Evolutionary conservation across 805 yeast genomes (phyloP), one percentile per base, ranked within the genome.

Genomic region (Candida andamanensis): DNA sequence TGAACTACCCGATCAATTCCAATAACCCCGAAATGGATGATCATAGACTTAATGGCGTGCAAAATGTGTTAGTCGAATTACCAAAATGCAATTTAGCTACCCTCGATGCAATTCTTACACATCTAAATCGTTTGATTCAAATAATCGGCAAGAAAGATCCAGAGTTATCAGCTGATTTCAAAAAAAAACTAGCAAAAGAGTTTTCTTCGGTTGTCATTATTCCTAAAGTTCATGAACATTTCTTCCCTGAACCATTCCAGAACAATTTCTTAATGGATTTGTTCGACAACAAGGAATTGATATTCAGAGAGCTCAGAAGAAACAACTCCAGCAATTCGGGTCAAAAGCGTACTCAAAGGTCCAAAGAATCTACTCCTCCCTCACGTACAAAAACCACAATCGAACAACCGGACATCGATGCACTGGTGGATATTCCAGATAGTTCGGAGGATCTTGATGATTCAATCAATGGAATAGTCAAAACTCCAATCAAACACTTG

Each of bases 81-180:
- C 78, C 86, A 14, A 74, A 79, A 31, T 69, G 81, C 27, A 82
- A 80, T 46, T 63, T 85, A 26, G 90, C 94, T 1, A 82, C 94
- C 0, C 66, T 85, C 33, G 89, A 82, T 52, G 87, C 89, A 1
- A 56, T 85, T n/a, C 70, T 80, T 23, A 77, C 86, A 2, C 95
- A 85, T 54, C 72, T 85, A 51, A 69, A 71, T 32, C 66, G 94
- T 28, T 58, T 85, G 35, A 71, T 80, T 17, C 58, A 52, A 33
- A 63, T 50, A 48, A 67, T 51, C 56, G 74, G 69, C 50, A 65
- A 51, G 42, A 72, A 50, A 52, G 59, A 47, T 44, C 50, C 40
- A 32, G 61, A 43, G 9, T 42, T 57, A 38, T 56, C 65, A 5
- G 28, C 64, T 0, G 50, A 54, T 0, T 63, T 63, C 17, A 69